Evolutionary conservation across 176 grass and related monocot genomes (phyloP).

Genomic region (Ensete ventricosum): DNA sequence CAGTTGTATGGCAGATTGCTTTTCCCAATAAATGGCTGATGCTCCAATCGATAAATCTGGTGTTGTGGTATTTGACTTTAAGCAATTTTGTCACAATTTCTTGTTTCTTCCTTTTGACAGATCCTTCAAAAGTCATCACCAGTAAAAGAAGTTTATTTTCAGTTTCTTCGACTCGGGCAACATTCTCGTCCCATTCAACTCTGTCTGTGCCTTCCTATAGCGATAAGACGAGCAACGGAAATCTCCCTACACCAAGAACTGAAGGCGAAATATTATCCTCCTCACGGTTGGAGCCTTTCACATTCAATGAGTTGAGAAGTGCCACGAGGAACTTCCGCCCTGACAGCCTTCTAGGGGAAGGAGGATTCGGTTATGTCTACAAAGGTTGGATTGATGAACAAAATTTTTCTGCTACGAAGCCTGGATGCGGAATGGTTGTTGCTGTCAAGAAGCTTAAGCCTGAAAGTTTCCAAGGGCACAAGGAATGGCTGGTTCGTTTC

Average conservation of each 20-base stretch:
- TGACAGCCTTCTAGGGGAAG: conserved; percentile 55
- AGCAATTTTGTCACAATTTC: not conserved
- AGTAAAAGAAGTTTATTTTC: not conserved
- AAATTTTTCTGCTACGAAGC: conserved; percentile 44
- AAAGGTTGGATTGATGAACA: conserved; percentile 88
- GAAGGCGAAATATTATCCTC: conserved; percentile 21
- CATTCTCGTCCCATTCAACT: conserved; percentile 1
- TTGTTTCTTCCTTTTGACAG: not conserved
- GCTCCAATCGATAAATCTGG: not conserved
- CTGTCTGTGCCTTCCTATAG: not conserved
- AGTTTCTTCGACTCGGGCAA: not conserved
- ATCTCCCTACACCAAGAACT: conserved; percentile 10
- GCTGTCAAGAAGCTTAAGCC: conserved; percentile 86
- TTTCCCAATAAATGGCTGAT: not conserved
- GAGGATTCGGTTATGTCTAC: conserved; percentile 83
- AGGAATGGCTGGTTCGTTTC: conserved; percentile 60
- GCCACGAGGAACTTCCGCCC: conserved; percentile 76
- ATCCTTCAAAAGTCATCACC: not conserved
- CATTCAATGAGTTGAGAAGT: conserved; percentile 46
- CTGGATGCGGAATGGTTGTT: conserved; percentile 49
- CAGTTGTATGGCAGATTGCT: no score
- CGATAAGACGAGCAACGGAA: not conserved
- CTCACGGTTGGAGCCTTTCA: conserved; percentile 47
- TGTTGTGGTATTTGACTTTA: not conserved
- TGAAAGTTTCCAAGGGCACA: conserved; percentile 84